Evolutionary conservation across 148 eudicot species (phyloP), one percentile per base, ranked within the genome.

Genomic region (Spergularia marina): DNA sequence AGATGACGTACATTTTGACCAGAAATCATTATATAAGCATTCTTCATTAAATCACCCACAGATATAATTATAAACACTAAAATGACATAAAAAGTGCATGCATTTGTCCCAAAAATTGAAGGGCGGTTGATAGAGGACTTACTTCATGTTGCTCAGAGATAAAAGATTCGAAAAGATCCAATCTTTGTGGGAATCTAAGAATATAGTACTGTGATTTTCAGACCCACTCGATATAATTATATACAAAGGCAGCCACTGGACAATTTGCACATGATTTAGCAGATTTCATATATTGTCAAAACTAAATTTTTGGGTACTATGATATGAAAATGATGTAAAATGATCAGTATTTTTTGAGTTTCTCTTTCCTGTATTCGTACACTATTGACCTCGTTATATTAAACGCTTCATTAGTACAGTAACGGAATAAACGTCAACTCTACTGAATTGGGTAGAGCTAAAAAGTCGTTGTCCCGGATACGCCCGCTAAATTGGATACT

Each of bases 71-170:
- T 9, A 44, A 44, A 44, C 36, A 30, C 49, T 44, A 44, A 44
- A 44, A 44, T 44, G 10, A 6, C 7, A 44, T 44, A 4, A 44
- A 44, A 30, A 30, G 36, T 0, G 36, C 36, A 30, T 30, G 36
- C 0, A 23, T 23, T 23, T 23, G 25, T 23, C 25, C 25, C 25
- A 23, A 23, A 23, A 23, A 23, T 23, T 23, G 25, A 30, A 30
- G 36, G 36, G 36, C 49, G 4, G 7, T 14, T 40, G 21, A 40
- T 3, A 11, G 41, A 15, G 25, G 39, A 68, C 72, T 49, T 68
- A 68, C 72, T 23, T 68, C 72, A 68, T 68, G 54, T n/a, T 68
- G 72, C n/a, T 57, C 4, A 23, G 21, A 68, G 12, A 51, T 1
- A 3, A 23, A 51, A 68, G 2, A 68, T 10, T 36, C 13, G 16